phyloP scores from a whole-genome alignment of 306 rosid species.

The Phaseolus lunatus region DNA sequence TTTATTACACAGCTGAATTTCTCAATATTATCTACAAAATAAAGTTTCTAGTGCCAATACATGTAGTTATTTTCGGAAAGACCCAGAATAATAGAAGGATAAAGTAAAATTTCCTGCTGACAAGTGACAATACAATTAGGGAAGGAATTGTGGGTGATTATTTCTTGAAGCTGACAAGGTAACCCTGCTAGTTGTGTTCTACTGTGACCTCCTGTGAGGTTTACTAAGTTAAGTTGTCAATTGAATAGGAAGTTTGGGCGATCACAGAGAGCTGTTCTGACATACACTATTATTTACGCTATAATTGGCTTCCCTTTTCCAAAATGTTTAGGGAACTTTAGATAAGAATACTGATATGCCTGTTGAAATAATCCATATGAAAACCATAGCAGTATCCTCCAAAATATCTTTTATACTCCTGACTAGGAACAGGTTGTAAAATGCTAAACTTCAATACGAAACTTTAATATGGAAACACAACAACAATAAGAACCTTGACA shows the following conservation, averaged over 20 bases:
- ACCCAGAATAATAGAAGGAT: neutral
- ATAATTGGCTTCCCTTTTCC: neutral
- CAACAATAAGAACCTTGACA: neutral
- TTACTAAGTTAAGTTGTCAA: neutral
- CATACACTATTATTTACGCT: neutral
- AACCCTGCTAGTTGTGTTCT: neutral
- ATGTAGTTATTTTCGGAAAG: neutral
- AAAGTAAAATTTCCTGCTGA: neutral
- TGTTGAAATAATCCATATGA: constrained; percentile 1
- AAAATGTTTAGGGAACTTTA: neutral
- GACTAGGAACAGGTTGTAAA: neutral
- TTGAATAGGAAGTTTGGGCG: neutral
- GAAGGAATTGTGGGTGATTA: neutral
- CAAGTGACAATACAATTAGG: neutral
- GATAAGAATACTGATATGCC: neutral
- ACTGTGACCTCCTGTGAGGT: neutral
- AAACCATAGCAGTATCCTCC: neutral
- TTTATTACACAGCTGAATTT: neutral
- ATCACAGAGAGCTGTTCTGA: neutral
- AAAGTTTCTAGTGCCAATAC: constrained; percentile 3
- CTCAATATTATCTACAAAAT: neutral
- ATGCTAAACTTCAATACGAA: neutral
- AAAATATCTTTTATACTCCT: neutral
- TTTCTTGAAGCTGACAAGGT: constrained; percentile 5
- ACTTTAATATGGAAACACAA: neutral